A percentile compares a stretch with the other conserved stretches of the same genome.
These are phyloP conservation scores for Fusarium nisikadoi DNA, from an alignment of 2,329 filamentous ascomycete genomes.

Conservation along the genomic window DNA sequence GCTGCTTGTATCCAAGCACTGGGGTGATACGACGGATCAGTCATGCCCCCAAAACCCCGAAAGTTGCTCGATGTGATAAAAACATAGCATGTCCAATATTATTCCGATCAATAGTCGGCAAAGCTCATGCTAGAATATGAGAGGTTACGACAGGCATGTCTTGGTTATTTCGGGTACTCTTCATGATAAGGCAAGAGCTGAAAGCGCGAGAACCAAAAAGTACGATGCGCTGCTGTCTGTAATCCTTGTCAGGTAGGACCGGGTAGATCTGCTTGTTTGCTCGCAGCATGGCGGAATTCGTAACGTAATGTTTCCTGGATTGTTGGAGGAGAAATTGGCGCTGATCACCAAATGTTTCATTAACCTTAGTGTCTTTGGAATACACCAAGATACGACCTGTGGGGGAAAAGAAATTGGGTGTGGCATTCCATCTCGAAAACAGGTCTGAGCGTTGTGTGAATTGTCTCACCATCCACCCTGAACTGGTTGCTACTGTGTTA, in stretches of 20 bases:
- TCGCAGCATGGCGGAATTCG: not conserved
- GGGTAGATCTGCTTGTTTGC: not conserved
- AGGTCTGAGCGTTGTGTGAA: not conserved
- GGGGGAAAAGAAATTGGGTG: not conserved
- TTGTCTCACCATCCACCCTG: not conserved
- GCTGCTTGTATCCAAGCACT: not conserved
- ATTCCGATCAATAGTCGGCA: not conserved
- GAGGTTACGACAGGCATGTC: not conserved
- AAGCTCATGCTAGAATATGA: not conserved
- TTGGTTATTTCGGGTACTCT: not conserved
- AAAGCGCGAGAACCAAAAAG: not conserved
- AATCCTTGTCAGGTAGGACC: not conserved
- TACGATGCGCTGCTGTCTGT: not conserved
- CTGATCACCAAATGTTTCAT: constrained; percentile 15
- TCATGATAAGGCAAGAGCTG: not conserved
- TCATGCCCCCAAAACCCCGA: not conserved
- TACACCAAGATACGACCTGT: not conserved
- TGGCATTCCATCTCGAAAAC: constrained; percentile 2
- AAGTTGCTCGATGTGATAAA: not conserved
- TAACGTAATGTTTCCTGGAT: not conserved
- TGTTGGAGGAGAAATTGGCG: not conserved
- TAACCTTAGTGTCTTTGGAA: not conserved
- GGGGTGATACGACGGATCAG: not conserved
- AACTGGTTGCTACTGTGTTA: not conserved
- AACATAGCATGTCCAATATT: not conserved